phyloP scores from a whole-genome alignment of 225 moss, liverwort and hornwort species.

The Sphagnum contortum region DNA sequence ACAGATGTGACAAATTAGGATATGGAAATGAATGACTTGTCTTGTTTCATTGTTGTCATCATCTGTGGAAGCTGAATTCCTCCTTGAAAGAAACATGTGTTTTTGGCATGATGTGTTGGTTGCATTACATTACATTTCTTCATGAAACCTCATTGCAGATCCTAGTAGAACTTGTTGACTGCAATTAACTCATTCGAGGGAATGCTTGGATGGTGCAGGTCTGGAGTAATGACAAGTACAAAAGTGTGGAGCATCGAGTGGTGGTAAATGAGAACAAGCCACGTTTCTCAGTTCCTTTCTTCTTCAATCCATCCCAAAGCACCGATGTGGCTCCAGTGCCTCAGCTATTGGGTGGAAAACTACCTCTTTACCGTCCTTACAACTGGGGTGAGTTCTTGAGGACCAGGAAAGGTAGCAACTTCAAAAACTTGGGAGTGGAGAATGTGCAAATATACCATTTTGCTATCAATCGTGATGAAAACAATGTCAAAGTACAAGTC shows the following conservation, averaged over 20 bases:
- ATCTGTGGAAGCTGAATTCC: no score
- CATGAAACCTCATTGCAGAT: no score
- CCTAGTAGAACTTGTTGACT: no score
- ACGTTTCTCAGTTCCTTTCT: conserved; percentile 47
- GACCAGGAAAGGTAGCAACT: conserved; percentile 21
- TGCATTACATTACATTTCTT: no score
- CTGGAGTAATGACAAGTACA: conserved; percentile 61
- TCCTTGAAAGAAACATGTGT: no score
- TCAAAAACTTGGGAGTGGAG: conserved; percentile 13
- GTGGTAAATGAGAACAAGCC: conserved; percentile 49
- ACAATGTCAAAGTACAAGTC: no score
- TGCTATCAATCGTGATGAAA: conserved; percentile 28
- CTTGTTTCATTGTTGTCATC: no score
- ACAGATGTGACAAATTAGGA: no score
- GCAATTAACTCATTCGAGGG: no score
- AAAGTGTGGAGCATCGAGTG: conserved; percentile 57
- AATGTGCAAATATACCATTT: conserved; percentile 45
- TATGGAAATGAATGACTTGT: no score
- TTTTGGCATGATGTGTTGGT: no score
- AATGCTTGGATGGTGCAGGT: conserved; percentile 23
- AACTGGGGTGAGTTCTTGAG: conserved; percentile 32
- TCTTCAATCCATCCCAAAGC: conserved; percentile 37
- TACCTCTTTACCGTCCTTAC: conserved; percentile 31
- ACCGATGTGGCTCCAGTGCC: conserved; percentile 36
- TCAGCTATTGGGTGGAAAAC: conserved; percentile 26